A percentile compares a stretch with the other conserved stretches of the same genome.
phyloP scores from a whole-genome alignment of 176 grass and related monocot species.

The Raddia distichophylla region DNA sequence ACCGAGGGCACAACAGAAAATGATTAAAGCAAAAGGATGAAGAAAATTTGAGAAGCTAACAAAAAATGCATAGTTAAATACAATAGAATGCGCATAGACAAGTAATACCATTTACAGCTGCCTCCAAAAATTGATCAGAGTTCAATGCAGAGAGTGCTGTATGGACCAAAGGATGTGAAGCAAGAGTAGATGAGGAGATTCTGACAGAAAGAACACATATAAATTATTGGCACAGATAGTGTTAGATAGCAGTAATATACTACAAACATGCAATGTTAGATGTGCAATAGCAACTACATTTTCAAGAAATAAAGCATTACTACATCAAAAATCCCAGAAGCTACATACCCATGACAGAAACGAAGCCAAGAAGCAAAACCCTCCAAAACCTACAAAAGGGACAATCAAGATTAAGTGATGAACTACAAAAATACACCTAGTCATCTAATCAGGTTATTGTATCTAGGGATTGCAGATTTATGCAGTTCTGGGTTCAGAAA shows the following conservation, averaged over 20 bases:
- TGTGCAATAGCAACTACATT: conserved; percentile 33
- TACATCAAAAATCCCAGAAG: conserved; percentile 44
- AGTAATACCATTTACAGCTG: conserved; percentile 90
- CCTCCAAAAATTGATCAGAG: conserved; percentile 81
- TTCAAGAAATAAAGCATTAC: conserved; percentile 29
- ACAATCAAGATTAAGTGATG: conserved; percentile 30
- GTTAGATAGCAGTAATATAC: conserved; percentile 23
- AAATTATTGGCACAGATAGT: conserved; percentile 22
- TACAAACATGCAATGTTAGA: conserved; percentile 24
- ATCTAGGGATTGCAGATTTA: conserved; percentile 18
- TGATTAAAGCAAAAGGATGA: conserved; percentile 8
- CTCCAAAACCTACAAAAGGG: conserved; percentile 77
- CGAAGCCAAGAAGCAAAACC: conserved; percentile 97
- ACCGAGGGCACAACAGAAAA: conserved; percentile 20
- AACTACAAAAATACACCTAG: conserved; percentile 33
- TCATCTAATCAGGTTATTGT: not conserved
- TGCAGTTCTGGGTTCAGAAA: not conserved
- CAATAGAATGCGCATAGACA: conserved; percentile 33
- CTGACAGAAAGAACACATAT: conserved; percentile 53
- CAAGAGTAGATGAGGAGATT: conserved; percentile 72
- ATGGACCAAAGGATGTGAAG: conserved; percentile 85
- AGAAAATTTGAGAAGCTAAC: conserved; percentile 19
- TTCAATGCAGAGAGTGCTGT: conserved; percentile 74
- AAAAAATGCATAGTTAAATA: conserved; percentile 30
- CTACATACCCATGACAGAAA: conserved; percentile 85